A percentile compares a stretch with the other conserved stretches of the same genome.
phyloP scores from a whole-genome alignment of 2,329 filamentous ascomycete genomes.

The Scedosporium aurantiacum region DNA sequence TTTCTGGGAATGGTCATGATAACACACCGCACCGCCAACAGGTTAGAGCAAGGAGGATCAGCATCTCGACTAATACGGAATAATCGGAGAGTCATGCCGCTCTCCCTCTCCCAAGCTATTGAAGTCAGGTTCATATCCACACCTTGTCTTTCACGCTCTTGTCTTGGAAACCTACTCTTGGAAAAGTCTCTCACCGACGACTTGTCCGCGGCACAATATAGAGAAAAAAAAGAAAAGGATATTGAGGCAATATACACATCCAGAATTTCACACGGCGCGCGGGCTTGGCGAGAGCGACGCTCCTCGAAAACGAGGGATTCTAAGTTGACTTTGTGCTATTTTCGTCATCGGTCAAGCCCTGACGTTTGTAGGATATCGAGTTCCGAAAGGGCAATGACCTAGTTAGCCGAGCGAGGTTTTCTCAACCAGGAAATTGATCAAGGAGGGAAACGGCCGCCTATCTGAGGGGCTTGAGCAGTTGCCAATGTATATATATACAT shows the following conservation, averaged over 20 bases:
- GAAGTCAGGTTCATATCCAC: background rate
- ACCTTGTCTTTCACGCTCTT: background rate
- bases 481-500: background rate
- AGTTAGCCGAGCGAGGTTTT: background rate
- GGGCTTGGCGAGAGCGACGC: background rate
- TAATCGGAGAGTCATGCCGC: background rate
- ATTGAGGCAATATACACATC: slow-evolving; percentile 1
- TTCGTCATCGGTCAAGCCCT: background rate
- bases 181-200: background rate
- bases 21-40: background rate
- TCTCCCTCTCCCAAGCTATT: background rate
- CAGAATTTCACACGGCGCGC: background rate
- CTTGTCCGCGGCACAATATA: background rate
- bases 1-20: background rate
- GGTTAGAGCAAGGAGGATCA: background rate
- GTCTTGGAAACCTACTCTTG: background rate
- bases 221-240: background rate
- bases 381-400: background rate
- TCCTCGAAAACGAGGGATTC: background rate
- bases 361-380: background rate
- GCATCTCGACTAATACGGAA: background rate
- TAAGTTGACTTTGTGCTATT: background rate
- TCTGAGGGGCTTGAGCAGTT: background rate
- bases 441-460: background rate
- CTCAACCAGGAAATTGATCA: background rate